Conservation (phyloP, 805 yeast species). For the Saccharomyces kudriavzevii region DNA sequence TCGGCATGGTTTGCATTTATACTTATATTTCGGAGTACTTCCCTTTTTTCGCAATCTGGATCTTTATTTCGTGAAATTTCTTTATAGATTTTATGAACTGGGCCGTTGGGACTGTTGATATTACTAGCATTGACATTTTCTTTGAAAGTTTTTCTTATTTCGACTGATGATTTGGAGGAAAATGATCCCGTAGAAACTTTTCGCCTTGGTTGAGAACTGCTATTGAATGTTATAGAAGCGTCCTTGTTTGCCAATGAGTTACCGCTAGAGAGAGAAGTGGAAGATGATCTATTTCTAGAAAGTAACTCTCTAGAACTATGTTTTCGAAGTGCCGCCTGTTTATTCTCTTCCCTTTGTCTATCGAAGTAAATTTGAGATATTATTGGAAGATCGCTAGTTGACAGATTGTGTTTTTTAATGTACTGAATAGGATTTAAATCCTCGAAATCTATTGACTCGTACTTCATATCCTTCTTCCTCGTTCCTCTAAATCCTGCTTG, state of each 20-base stretch:
- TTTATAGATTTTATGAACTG: slow-evolving; percentile 1
- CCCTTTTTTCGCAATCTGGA: slow-evolving; percentile 13
- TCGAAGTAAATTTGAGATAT: slow-evolving; percentile 33
- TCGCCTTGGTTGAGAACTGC: slow-evolving; percentile 10
- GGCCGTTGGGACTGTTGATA: slow-evolving; percentile 3
- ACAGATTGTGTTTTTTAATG: slow-evolving; percentile 30
- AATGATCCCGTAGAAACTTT: slow-evolving; percentile 9
- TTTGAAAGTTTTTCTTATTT: background rate
- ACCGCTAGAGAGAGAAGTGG: background rate
- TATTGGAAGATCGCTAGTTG: slow-evolving; percentile 32
- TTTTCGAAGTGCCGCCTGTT: slow-evolving; percentile 25
- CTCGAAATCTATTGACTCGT: slow-evolving; percentile 28
- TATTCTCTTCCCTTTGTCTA: slow-evolving; percentile 30
- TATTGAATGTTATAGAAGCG: slow-evolving; percentile 1
- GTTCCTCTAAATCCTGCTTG: background rate
- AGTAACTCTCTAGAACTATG: slow-evolving; percentile 10
- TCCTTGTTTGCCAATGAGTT: background rate
- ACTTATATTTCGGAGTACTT: slow-evolving; percentile 23
- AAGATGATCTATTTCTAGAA: slow-evolving; percentile 2
- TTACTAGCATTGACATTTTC: slow-evolving; percentile 5
- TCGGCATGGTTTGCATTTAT: slow-evolving; percentile 9
- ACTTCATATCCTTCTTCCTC: slow-evolving; percentile 9
- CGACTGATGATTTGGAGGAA: slow-evolving; percentile 1
- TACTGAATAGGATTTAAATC: slow-evolving; percentile 36
- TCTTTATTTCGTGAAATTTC: background rate